Evolutionary conservation across 495 filamentous ascomycete species (phyloP).

Genomic region (Podospora appendiculata): DNA sequence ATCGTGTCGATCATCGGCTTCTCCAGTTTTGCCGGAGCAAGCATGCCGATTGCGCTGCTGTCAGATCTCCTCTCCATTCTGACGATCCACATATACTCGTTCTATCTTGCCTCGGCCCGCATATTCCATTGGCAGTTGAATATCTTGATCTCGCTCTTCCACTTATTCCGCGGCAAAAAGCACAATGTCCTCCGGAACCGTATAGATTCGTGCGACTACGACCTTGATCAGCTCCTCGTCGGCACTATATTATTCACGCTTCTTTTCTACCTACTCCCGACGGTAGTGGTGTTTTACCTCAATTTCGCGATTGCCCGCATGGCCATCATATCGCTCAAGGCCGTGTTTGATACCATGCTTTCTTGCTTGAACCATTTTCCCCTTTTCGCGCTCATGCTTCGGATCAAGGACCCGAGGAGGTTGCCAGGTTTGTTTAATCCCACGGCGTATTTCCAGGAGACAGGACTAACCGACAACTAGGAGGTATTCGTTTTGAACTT

Average conservation of each 20-base stretch:
- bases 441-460: not conserved
- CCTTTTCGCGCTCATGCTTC: conserved; percentile 92
- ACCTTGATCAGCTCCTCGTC: conserved; percentile 92
- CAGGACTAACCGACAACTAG: conserved; percentile 28
- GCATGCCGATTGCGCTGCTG: conserved; percentile 93
- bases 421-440: conserved; percentile 60
- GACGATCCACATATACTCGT: conserved; percentile 94
- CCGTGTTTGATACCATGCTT: conserved; percentile 77
- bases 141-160: conserved; percentile 93
- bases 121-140: conserved; percentile 98
- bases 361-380: conserved; percentile 98
- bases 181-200: conserved; percentile 94
- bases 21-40: conserved; percentile 90
- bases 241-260: conserved; percentile 96
- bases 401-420: conserved; percentile 85
- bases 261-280: conserved; percentile 90
- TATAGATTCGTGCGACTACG: conserved; percentile 98
- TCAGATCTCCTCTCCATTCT: conserved; percentile 89
- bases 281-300: conserved; percentile 91
- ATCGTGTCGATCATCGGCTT: conserved; percentile 92
- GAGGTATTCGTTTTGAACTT: conserved; percentile 87
- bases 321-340: conserved; percentile 89
- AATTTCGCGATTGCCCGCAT: conserved; percentile 93
- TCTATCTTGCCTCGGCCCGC: conserved; percentile 91
- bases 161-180: conserved; percentile 96